Percentiles rank a stretch among this genome's conserved stretches.
phyloP scores from a whole-genome alignment of 441 rosid genomes.

The Corymbia citriodora region DNA sequence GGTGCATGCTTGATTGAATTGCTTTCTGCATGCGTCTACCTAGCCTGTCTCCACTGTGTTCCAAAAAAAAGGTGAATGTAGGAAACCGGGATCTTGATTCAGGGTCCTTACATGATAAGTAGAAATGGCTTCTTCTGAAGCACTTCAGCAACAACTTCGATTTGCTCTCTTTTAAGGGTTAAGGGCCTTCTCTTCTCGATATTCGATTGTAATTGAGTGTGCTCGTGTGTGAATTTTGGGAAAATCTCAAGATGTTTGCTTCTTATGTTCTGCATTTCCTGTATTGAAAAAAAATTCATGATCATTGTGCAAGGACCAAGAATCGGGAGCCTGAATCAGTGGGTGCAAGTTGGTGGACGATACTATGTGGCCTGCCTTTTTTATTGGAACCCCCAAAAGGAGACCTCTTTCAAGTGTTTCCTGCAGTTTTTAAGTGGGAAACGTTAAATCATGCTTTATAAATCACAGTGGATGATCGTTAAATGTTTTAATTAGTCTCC shows the following conservation, averaged over 20 bases:
- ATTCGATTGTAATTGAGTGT: background rate
- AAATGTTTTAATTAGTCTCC: background rate
- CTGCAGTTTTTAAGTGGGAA: background rate
- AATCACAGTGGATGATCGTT: background rate
- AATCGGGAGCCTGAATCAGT: background rate
- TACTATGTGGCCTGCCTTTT: background rate
- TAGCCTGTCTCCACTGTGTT: background rate
- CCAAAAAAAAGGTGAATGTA: background rate
- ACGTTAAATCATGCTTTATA: background rate
- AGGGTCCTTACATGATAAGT: background rate
- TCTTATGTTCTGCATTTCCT: background rate
- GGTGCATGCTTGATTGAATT: background rate
- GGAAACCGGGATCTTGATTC: background rate
- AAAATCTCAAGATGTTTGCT: background rate
- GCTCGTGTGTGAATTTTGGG: background rate
- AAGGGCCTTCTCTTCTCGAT: background rate
- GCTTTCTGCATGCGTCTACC: background rate
- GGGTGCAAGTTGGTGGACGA: background rate
- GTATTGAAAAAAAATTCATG: background rate
- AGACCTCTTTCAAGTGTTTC: background rate
- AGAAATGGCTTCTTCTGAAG: background rate
- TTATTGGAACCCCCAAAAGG: background rate
- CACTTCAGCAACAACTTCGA: background rate
- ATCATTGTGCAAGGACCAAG: background rate
- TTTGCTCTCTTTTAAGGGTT: background rate